Conservation (phyloP, 768 basidiomycete species). For the Tricholomella constricta region DNA sequence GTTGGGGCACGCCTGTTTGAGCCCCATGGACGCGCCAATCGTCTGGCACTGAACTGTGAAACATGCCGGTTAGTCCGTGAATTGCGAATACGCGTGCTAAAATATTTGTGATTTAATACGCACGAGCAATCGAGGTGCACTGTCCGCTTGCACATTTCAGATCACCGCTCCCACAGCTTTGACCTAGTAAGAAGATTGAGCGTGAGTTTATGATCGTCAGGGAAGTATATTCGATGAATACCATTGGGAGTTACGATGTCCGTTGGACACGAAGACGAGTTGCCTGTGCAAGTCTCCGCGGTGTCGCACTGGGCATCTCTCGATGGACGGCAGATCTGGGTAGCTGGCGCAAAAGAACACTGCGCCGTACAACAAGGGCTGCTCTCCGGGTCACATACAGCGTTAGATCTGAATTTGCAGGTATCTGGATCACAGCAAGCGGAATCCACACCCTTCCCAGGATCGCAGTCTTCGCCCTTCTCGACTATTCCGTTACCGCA, state of each 20-base stretch:
- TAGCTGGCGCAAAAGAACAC: constrained; percentile 70
- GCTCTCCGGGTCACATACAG: constrained; percentile 79
- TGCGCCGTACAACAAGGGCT: constrained; percentile 71
- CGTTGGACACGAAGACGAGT: constrained; percentile 67
- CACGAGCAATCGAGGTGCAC: constrained; percentile 74
- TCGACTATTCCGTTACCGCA: constrained; percentile 87
- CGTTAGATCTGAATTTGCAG: constrained; percentile 72
- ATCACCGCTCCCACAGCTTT: constrained; percentile 62
- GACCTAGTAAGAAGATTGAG: constrained; percentile 39
- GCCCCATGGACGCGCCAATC: constrained; percentile 70
- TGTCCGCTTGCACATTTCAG: constrained; percentile 76
- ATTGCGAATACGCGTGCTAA: neutral
- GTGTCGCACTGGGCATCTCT: constrained; percentile 69
- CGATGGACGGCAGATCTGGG: constrained; percentile 70
- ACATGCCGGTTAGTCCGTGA: neutral
- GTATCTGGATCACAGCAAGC: constrained; percentile 74
- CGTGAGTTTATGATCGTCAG: constrained; percentile 5
- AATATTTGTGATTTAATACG: constrained; percentile 30
- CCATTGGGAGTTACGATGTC: constrained; percentile 67
- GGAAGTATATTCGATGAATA: constrained; percentile 25
- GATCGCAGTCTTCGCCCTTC: constrained; percentile 86
- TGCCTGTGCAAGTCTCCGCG: constrained; percentile 76
- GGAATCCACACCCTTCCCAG: constrained; percentile 58
- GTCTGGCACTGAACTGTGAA: constrained; percentile 70
- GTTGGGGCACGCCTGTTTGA: constrained; percentile 66